Evolutionary conservation across 148 eudicot species (phyloP).

Genomic region (Amaranthus palmeri): DNA sequence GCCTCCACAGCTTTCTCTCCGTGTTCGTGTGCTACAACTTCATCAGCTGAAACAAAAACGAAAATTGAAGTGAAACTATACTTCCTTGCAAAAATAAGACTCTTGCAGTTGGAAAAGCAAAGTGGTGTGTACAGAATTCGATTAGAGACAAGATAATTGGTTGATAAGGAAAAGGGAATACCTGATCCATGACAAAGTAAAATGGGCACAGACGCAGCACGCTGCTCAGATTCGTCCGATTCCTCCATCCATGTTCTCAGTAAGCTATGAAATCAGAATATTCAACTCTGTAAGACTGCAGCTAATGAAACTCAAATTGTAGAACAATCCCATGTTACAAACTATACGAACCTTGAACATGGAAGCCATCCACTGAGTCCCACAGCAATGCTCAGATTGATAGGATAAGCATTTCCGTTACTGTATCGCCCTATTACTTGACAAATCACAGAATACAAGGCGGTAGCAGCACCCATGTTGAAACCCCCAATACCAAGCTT

Average conservation of each 20-base stretch:
- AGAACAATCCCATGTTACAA: not conserved
- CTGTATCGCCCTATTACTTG: constrained; percentile 49
- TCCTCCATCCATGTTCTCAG: constrained; percentile 44
- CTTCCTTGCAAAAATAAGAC: not conserved
- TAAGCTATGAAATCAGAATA: constrained; percentile 34
- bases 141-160: not conserved
- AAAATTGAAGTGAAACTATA: not conserved
- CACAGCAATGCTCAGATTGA: constrained; percentile 52
- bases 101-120: not conserved
- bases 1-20: constrained; percentile 57
- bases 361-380: constrained; percentile 92
- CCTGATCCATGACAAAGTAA: constrained; percentile 75
- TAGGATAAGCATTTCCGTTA: constrained; percentile 50
- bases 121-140: not conserved
- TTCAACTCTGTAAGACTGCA: not conserved
- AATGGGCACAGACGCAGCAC: constrained; percentile 62
- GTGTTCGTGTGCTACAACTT: constrained; percentile 55
- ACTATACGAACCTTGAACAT: constrained; percentile 53
- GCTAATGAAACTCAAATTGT: not conserved
- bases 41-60: constrained; percentile 48
- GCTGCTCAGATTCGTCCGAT: constrained; percentile 49
- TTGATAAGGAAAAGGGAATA: constrained; percentile 19
- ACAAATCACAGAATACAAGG: constrained; percentile 70
- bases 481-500: constrained; percentile 83
- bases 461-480: constrained; percentile 71